A percentile compares a stretch with the other conserved stretches of the same genome.
These are phyloP conservation scores for Podila clonocystis DNA, from an alignment of 192 early-diverging fungal species.

Conservation along the genomic window DNA sequence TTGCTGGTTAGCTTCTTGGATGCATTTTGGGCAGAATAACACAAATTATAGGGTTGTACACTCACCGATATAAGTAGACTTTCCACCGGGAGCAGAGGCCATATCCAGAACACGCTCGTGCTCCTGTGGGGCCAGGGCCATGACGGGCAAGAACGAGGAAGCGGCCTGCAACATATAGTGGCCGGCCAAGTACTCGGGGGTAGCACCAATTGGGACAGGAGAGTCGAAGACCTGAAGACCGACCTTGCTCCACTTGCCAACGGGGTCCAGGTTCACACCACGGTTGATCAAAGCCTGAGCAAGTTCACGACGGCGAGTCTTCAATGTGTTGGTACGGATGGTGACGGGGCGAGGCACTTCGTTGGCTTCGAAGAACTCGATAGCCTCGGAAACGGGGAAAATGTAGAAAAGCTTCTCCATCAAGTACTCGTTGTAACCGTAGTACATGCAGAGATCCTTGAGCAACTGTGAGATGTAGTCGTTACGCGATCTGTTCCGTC, in stretches of 20 bases:
- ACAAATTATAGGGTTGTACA: neutral
- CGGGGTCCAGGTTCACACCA: slow-evolving; percentile 97
- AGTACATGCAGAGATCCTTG: slow-evolving; percentile 93
- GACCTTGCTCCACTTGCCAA: slow-evolving; percentile 99
- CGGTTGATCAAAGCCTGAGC: slow-evolving; percentile 95
- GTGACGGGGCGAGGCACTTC: slow-evolving; percentile 96
- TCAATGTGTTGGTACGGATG: slow-evolving; percentile 96
- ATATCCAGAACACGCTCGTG: slow-evolving; percentile 96
- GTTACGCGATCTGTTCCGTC: slow-evolving; percentile 64
- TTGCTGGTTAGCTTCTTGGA: too few relatives aligned
- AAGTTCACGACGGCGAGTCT: slow-evolving; percentile 92
- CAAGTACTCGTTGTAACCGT: slow-evolving; percentile 94
- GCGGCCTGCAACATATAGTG: slow-evolving; percentile 99
- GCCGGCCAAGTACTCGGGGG: slow-evolving; percentile 98
- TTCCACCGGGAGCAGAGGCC: slow-evolving; percentile 98
- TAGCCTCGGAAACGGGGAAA: slow-evolving; percentile 89
- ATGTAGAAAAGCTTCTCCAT: slow-evolving; percentile 92
- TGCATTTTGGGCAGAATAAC: neutral
- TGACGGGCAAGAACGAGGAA: slow-evolving; percentile 97
- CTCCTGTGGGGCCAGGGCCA: slow-evolving; percentile 95
- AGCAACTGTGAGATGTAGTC: slow-evolving; percentile 90
- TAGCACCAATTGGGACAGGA: slow-evolving; percentile 93
- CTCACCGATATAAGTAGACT: slow-evolving; percentile 88
- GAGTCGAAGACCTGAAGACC: slow-evolving; percentile 97
- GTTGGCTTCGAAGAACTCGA: slow-evolving; percentile 99